Conservation (phyloP, 805 yeast genomes). For the Kregervanrija fluxuum region DNA sequence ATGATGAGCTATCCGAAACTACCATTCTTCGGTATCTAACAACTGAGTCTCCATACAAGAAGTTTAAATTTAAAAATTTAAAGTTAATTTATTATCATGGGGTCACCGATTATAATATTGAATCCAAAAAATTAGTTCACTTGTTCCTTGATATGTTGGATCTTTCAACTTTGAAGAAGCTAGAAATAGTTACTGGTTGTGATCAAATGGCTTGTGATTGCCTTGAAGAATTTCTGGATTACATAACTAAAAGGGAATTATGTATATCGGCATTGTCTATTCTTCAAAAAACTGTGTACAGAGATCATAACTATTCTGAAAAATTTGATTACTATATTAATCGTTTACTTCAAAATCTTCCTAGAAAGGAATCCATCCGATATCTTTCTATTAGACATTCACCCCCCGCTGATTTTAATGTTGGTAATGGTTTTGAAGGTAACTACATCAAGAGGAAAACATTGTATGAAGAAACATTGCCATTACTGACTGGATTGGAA, state of each 20-base stretch:
- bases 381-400: conserved; percentile 48
- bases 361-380: conserved; percentile 27
- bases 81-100: conserved; percentile 42
- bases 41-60: neutral
- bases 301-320: conserved; percentile 42
- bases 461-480: conserved; percentile 42
- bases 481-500: conserved; percentile 34
- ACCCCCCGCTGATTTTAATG: conserved; percentile 50
- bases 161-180: conserved; percentile 24
- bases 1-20: conserved; percentile 24
- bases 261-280: conserved; percentile 31
- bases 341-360: conserved; percentile 32
- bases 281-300: conserved; percentile 26
- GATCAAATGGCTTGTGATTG: conserved; percentile 41
- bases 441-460: conserved; percentile 55
- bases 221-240: conserved; percentile 31
- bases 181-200: conserved; percentile 52
- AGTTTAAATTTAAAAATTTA: conserved; percentile 26
- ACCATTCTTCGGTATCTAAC: conserved; percentile 27
- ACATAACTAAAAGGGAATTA: conserved; percentile 16
- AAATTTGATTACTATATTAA: conserved; percentile 47
- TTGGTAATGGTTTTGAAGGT: conserved; percentile 66
- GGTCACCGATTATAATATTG: conserved; percentile 32
- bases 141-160: conserved; percentile 27
- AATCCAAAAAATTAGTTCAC: conserved; percentile 25